These are phyloP conservation scores for Primulina huaijiensis DNA, from an alignment of 257 asterid species.

Conservation along the genomic window DNA sequence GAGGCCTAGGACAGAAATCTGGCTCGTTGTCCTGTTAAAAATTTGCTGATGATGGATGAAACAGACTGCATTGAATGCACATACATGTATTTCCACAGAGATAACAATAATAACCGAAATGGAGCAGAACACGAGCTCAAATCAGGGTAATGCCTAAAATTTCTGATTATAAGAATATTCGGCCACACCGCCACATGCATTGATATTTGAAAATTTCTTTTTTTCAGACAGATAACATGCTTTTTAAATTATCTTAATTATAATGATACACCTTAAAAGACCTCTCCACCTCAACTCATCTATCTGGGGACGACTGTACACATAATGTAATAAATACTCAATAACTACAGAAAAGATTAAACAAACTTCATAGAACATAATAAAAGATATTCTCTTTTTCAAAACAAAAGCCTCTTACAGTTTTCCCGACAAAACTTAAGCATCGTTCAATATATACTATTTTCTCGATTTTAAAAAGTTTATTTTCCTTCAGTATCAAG, in stretches of 20 bases:
- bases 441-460: not conserved
- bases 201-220: not conserved
- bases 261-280: not conserved
- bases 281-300: conserved; percentile 2
- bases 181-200: conserved; percentile 2
- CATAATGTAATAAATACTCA: conserved; percentile 2
- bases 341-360: conserved; percentile 1
- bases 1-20: conserved; percentile 4
- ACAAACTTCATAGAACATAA: not conserved
- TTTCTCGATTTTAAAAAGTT: not conserved
- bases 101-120: not conserved
- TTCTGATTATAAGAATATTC: not conserved
- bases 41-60: not conserved
- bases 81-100: not conserved
- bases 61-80: not conserved
- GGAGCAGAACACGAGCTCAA: not conserved
- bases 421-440: conserved; percentile 13
- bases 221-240: not conserved
- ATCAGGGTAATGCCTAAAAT: not conserved
- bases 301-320: not conserved
- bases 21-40: not conserved
- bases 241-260: not conserved
- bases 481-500: not conserved
- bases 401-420: conserved; percentile 5
- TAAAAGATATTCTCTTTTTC: not conserved